Evolutionary conservation across 2,329 filamentous ascomycete species (phyloP).

Genomic region (Ophiostoma pallidulum): DNA sequence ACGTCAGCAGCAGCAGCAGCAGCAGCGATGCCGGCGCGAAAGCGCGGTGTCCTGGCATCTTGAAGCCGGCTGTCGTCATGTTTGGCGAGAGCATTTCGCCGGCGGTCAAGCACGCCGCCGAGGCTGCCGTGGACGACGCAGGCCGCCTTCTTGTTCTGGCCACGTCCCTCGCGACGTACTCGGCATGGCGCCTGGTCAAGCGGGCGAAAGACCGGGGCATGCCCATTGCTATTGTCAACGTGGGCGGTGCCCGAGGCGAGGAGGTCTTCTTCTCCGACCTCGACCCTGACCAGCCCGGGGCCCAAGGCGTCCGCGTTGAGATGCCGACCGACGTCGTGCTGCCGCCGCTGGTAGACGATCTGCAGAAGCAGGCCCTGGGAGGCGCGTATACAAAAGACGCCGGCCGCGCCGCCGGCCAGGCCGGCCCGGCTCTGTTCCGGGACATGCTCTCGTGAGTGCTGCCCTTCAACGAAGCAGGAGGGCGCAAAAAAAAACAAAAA

Average conservation of each 20-base stretch:
- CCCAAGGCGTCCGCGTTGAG: constrained; percentile 46
- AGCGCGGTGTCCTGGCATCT: constrained; percentile 55
- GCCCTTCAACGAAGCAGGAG: no score
- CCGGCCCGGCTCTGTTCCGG: constrained; percentile 38
- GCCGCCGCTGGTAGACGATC: constrained; percentile 44
- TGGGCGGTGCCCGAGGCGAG: constrained; percentile 75
- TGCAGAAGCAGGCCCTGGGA: constrained; percentile 28
- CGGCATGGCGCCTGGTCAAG: constrained; percentile 83
- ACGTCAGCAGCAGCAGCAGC: not conserved
- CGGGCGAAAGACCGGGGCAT: constrained; percentile 72
- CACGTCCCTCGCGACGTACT: constrained; percentile 89
- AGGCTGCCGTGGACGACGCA: constrained; percentile 68
- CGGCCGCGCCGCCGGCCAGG: constrained; percentile 15
- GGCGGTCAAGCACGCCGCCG: constrained; percentile 63
- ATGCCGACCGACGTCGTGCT: constrained; percentile 48
- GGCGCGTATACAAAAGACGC: not conserved
- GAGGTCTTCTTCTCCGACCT: constrained; percentile 58
- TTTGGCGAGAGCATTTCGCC: constrained; percentile 80
- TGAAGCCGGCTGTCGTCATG: constrained; percentile 94
- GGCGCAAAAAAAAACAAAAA: constrained; percentile 16
- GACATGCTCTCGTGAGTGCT: constrained; percentile 47
- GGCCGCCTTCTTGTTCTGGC: constrained; percentile 70
- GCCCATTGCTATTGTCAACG: constrained; percentile 79
- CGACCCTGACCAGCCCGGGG: constrained; percentile 40
- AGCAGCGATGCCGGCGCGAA: no score